phyloP scores from a whole-genome alignment of 1,139 yeast species.

The Pichiaceae sp. region DNA sequence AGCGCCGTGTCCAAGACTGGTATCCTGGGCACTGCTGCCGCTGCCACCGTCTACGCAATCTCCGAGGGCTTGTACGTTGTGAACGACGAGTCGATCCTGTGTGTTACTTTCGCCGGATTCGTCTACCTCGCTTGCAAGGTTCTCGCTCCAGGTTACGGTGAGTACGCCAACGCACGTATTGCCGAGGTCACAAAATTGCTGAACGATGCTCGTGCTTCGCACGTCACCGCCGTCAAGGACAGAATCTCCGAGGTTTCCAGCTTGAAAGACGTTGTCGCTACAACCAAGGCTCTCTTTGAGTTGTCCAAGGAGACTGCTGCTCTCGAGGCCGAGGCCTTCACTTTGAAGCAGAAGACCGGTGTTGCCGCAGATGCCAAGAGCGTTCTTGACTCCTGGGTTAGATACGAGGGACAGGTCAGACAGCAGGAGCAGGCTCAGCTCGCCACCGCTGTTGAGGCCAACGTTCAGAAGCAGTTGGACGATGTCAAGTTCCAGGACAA shows the following conservation, averaged over 20 bases:
- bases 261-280: conserved; percentile 84
- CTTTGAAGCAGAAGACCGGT: conserved; percentile 83
- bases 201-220: conserved; percentile 84
- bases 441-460: conserved; percentile 75
- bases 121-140: conserved; percentile 72
- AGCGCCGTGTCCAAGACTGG: conserved; percentile 86
- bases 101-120: conserved; percentile 73
- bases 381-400: conserved; percentile 97
- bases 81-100: conserved; percentile 88
- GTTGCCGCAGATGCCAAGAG: conserved; percentile 87
- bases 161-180: conserved; percentile 90
- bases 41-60: conserved; percentile 89
- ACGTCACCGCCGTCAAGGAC: conserved; percentile 84
- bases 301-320: conserved; percentile 94
- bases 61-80: conserved; percentile 88
- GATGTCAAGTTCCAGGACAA: conserved; percentile 92
- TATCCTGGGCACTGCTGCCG: conserved; percentile 87
- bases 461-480: conserved; percentile 78
- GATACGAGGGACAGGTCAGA: conserved; percentile 95
- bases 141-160: conserved; percentile 90
- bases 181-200: conserved; percentile 73
- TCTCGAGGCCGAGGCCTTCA: conserved; percentile 90
- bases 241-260: conserved; percentile 85
- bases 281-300: conserved; percentile 87
- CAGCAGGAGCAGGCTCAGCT: conserved; percentile 93